Conservation (phyloP, 257 asterid species). For the Phtheirospermum japonicum region DNA sequence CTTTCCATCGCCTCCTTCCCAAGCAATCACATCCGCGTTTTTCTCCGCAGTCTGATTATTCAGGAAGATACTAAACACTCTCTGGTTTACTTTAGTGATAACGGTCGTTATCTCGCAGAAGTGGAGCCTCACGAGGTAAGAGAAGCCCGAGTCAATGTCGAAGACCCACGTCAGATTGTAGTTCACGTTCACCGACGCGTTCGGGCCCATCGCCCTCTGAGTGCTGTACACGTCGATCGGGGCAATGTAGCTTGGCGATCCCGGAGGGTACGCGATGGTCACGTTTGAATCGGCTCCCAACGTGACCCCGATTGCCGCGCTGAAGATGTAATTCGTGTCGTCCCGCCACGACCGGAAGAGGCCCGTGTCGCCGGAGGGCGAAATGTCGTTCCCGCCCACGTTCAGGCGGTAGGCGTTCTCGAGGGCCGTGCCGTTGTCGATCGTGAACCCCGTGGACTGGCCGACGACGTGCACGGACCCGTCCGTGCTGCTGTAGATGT, state of each 20-base stretch:
- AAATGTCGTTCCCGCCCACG: slow-evolving; percentile 93
- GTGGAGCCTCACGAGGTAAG: slow-evolving; percentile 57
- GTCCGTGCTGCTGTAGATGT: slow-evolving; percentile 65
- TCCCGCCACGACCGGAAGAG: slow-evolving; percentile 47
- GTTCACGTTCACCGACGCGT: slow-evolving; percentile 35
- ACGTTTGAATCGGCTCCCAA: slow-evolving; percentile 34
- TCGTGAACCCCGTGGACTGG: slow-evolving; percentile 38
- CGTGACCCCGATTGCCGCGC: slow-evolving; percentile 47
- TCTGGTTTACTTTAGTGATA: slow-evolving; percentile 35
- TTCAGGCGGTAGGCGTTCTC: slow-evolving; percentile 78
- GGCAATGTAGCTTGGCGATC: slow-evolving; percentile 47
- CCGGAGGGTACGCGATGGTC: slow-evolving; percentile 30
- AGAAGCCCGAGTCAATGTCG: slow-evolving; percentile 43
- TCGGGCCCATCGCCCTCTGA: slow-evolving; percentile 51
- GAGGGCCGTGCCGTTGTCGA: slow-evolving; percentile 59
- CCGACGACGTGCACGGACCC: slow-evolving; percentile 46
- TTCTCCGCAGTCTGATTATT: slow-evolving; percentile 48
- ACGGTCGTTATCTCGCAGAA: slow-evolving; percentile 49
- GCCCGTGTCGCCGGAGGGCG: slow-evolving; percentile 59
- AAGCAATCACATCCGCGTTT: slow-evolving; percentile 48
- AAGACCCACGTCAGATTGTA: slow-evolving; percentile 51
- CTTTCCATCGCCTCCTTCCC: slow-evolving; percentile 33
- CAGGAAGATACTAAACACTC: slow-evolving; percentile 44
- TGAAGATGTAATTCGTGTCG: slow-evolving; percentile 36
- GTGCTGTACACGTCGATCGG: slow-evolving; percentile 47